These are phyloP conservation scores for Parafenestella ontariensis DNA, from an alignment of 2,329 filamentous ascomycete genomes.

Conservation along the genomic window DNA sequence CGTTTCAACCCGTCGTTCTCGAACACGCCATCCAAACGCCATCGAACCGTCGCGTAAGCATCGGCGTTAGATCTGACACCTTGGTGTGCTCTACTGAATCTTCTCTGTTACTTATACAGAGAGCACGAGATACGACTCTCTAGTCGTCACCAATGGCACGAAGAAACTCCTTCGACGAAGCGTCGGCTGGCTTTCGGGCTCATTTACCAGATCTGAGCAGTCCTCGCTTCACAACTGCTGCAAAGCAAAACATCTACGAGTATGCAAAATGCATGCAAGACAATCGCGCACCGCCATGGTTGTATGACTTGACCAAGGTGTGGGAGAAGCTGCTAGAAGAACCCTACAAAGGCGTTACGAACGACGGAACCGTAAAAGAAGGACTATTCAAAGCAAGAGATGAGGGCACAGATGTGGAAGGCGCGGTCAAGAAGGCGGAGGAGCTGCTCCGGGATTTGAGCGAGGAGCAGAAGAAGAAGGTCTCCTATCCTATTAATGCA, in stretches of 20 bases:
- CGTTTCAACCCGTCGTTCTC: not conserved
- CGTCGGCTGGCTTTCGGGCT: conserved; percentile 58
- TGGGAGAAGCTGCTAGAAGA: conserved; percentile 58
- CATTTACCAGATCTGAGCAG: conserved; percentile 68
- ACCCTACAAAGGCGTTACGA: conserved; percentile 75
- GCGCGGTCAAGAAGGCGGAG: conserved; percentile 62
- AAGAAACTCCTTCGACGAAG: conserved; percentile 34
- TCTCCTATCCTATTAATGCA: conserved; percentile 70
- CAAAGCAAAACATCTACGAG: conserved; percentile 66
- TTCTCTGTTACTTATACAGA: too few species aligned
- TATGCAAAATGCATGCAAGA: conserved; percentile 69
- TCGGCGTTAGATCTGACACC: conserved; percentile 13
- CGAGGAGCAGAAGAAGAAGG: conserved; percentile 56
- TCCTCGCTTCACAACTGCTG: conserved; percentile 69
- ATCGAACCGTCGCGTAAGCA: not conserved
- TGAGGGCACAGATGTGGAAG: conserved; percentile 66
- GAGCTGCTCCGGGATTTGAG: conserved; percentile 57
- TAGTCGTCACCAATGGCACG: conserved; percentile 19
- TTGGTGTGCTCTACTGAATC: not conserved
- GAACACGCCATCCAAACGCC: not conserved
- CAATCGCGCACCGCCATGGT: conserved; percentile 68
- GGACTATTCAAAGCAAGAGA: conserved; percentile 67
- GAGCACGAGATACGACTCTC: too few species aligned
- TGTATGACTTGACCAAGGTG: conserved; percentile 53
- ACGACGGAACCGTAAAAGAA: conserved; percentile 65